Conservation (phyloP, 495 filamentous ascomycete species). For the Xylaria nigripes region DNA sequence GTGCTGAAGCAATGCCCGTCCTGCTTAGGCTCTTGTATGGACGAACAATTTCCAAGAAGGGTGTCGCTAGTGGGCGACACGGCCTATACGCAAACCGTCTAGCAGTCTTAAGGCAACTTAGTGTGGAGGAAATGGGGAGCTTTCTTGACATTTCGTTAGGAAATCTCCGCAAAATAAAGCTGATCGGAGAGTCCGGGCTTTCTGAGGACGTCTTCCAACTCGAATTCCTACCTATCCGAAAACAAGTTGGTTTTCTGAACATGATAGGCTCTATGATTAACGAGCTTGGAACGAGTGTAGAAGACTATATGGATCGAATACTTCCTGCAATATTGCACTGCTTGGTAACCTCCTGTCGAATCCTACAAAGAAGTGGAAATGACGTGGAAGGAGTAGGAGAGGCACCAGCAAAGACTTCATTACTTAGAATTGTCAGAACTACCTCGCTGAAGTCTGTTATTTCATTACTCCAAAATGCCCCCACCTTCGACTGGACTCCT, state of each 20-base stretch:
- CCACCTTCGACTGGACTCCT: constrained; percentile 56
- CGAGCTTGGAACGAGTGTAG: constrained; percentile 63
- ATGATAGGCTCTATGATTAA: constrained; percentile 86
- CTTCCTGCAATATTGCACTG: constrained; percentile 73
- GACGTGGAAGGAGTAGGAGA: constrained; percentile 33
- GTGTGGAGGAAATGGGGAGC: constrained; percentile 55
- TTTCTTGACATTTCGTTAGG: constrained; percentile 83
- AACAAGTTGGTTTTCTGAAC: constrained; percentile 79
- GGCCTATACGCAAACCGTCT: constrained; percentile 57
- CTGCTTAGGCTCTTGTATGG: constrained; percentile 85
- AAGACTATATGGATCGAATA: constrained; percentile 52
- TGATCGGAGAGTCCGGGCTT: constrained; percentile 44
- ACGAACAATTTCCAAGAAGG: constrained; percentile 72
- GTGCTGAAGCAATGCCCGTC: constrained; percentile 65
- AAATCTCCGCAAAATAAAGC: constrained; percentile 48
- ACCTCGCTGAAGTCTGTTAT: constrained; percentile 70
- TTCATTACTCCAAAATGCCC: constrained; percentile 62
- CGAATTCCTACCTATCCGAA: constrained; percentile 55
- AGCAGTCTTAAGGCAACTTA: constrained; percentile 43
- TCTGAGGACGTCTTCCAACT: constrained; percentile 43
- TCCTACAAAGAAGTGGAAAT: constrained; percentile 37
- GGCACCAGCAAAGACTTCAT: constrained; percentile 39
- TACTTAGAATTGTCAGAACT: constrained; percentile 63
- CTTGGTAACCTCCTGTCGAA: constrained; percentile 60
- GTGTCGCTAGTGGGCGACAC: constrained; percentile 51